These are phyloP conservation scores for Quercus glauca DNA, from an alignment of 306 rosid genomes.

Conservation along the genomic window DNA sequence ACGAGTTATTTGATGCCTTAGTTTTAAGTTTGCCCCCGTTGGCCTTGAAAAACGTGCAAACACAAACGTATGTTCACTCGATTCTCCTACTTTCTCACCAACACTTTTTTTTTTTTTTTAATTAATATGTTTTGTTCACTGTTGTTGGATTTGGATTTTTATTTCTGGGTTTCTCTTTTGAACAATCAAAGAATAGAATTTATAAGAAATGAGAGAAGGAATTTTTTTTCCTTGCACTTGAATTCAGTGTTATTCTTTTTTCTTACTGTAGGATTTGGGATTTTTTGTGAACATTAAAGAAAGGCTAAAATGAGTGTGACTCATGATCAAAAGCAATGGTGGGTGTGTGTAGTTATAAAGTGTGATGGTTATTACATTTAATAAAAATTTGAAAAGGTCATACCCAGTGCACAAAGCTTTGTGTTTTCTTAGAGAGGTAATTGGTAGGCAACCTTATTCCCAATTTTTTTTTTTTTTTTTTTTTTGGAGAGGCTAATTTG, in stretches of 20 bases:
- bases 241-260: no score
- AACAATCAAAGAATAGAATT: background rate
- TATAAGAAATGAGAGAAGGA: no score
- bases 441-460: no score
- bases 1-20: conserved; percentile 43
- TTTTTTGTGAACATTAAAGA: no score
- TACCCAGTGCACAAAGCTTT: no score
- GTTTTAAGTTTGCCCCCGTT: conserved; percentile 52
- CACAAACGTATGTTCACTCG: conserved; percentile 37
- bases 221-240: no score
- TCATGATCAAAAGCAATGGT: background rate
- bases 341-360: background rate
- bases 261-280: no score
- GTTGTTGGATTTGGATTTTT: background rate
- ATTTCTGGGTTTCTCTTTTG: background rate
- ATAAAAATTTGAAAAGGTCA: no score
- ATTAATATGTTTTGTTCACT: background rate
- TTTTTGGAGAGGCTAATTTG: no score
- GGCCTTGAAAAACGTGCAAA: conserved; percentile 44
- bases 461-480: no score
- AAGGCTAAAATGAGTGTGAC: no score
- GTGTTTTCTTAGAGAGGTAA: no score
- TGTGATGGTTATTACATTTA: background rate
- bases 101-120: background rate
- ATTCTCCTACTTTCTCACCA: background rate